These are phyloP conservation scores for Fusarium nygamai DNA, from an alignment of 2,329 filamentous ascomycete species.

Conservation along the genomic window DNA sequence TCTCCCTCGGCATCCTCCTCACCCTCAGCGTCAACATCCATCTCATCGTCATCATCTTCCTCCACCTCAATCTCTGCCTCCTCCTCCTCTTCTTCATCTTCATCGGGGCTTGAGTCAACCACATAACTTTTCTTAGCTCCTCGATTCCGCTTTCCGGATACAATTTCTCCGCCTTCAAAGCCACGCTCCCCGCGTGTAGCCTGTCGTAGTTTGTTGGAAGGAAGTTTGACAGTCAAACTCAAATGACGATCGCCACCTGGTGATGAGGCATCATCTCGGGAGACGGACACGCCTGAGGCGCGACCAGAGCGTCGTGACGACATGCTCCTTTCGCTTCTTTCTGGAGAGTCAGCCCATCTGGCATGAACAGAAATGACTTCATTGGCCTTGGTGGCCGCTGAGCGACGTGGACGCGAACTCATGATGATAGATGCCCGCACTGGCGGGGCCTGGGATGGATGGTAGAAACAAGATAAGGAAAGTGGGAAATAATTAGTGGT, in stretches of 20 bases:
- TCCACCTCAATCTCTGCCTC: slow-evolving; percentile 52
- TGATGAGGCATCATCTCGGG: slow-evolving; percentile 58
- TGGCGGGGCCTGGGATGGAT: slow-evolving; percentile 23
- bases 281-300: slow-evolving; percentile 54
- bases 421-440: slow-evolving; percentile 47
- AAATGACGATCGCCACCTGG: slow-evolving; percentile 57
- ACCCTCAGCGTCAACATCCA: slow-evolving; percentile 55
- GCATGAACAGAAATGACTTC: slow-evolving; percentile 56
- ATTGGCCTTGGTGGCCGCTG: slow-evolving; percentile 55
- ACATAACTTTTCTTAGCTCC: slow-evolving; percentile 69
- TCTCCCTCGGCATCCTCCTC: slow-evolving; percentile 58
- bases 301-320: slow-evolving; percentile 63
- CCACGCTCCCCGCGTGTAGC: slow-evolving; percentile 55
- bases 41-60: slow-evolving; percentile 55
- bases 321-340: slow-evolving; percentile 55
- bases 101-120: slow-evolving; percentile 64
- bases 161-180: slow-evolving; percentile 58
- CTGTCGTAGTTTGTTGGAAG: slow-evolving; percentile 63
- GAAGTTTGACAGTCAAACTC: slow-evolving; percentile 61
- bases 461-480: neutral
- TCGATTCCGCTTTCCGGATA: slow-evolving; percentile 62
- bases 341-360: slow-evolving; percentile 53
- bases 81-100: slow-evolving; percentile 55
- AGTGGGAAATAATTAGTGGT: slow-evolving; percentile 1
- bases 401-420: slow-evolving; percentile 59